Percentiles rank a stretch among this genome's conserved stretches.
Evolutionary conservation across 140 eudicot genomes (phyloP).

Genomic region (Oenanthe javanica): DNA sequence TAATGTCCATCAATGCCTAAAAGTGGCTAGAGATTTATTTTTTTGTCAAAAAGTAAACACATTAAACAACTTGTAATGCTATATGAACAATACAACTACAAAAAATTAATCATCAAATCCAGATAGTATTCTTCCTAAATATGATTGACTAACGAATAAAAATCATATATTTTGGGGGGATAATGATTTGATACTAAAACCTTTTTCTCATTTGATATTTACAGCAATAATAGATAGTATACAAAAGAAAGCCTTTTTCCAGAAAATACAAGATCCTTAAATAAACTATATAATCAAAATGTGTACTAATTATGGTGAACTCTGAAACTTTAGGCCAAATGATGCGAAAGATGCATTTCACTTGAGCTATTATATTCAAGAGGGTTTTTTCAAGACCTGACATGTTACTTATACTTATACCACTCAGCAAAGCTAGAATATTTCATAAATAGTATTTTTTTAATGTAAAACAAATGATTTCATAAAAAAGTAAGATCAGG

Average conservation of each 20-base stretch:
- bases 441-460: neutral
- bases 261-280: neutral
- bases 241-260: neutral
- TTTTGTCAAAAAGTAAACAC: neutral
- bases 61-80: neutral
- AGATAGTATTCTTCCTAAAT: neutral
- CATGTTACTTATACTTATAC: neutral
- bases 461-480: neutral
- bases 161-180: neutral
- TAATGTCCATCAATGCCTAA: neutral
- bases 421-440: neutral
- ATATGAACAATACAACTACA: neutral
- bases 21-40: neutral
- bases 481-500: neutral
- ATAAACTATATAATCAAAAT: neutral
- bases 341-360: neutral
- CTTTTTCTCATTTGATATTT: neutral
- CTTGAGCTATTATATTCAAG: neutral
- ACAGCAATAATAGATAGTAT: neutral
- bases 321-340: neutral
- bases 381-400: neutral
- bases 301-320: neutral
- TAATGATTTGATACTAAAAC: neutral
- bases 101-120: neutral
- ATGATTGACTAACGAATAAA: neutral